Conservation (phyloP, 192 early-diverging fungal genomes). For the Umbelopsis sp. region DNA sequence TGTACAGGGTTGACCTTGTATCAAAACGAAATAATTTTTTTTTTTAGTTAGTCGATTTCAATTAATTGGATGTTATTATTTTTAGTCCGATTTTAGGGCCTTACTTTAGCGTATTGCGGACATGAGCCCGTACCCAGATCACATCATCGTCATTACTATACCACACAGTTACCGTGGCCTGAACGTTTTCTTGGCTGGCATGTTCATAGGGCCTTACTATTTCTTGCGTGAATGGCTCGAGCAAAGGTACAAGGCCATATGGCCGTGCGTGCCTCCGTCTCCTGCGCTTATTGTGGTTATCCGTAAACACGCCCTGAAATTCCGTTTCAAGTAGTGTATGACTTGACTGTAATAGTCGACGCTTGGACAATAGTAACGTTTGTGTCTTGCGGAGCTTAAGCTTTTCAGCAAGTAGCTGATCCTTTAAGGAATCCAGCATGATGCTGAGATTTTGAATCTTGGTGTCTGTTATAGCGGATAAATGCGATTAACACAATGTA, state of each 20-base stretch:
- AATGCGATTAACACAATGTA: neutral
- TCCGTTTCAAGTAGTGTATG: neutral
- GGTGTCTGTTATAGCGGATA: neutral
- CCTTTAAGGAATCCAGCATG: neutral
- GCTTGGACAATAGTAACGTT: neutral
- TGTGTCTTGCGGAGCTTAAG: neutral
- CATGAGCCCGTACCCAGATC: constrained; percentile 2
- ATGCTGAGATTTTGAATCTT: neutral
- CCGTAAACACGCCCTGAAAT: neutral
- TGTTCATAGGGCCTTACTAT: neutral
- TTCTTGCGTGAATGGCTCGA: neutral
- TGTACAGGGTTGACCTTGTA: neutral
- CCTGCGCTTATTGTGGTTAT: neutral
- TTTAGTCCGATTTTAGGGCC: neutral
- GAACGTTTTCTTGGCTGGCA: neutral
- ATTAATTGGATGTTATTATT: neutral
- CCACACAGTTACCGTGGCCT: neutral
- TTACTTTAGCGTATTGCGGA: neutral
- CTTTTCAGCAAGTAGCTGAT: neutral
- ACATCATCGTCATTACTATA: neutral
- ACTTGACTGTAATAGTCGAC: neutral
- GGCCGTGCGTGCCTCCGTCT: neutral
- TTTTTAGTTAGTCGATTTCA: no score
- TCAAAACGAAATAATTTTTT: neutral
- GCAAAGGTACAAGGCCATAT: neutral